These are phyloP conservation scores for Ascochyta koolunga DNA, from an alignment of 2,329 filamentous ascomycete genomes.

Conservation along the genomic window DNA sequence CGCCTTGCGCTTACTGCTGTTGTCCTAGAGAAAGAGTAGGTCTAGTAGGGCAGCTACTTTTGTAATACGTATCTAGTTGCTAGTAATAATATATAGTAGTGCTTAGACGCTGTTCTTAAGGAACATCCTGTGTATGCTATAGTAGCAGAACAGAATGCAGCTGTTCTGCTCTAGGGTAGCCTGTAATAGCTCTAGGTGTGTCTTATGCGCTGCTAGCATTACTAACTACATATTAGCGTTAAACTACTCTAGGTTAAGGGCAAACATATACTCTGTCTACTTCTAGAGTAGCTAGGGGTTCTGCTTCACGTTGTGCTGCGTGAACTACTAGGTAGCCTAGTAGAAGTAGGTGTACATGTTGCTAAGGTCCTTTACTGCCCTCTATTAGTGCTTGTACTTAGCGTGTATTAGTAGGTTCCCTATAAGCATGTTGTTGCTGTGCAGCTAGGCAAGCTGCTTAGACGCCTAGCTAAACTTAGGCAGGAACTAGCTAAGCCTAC, in stretches of 20 bases:
- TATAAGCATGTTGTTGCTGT: too few relatives aligned
- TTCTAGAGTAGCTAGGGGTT: background rate
- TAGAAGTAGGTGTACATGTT: too few relatives aligned
- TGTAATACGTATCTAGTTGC: too few relatives aligned
- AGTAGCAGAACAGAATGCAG: background rate
- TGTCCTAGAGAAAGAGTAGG: too few relatives aligned
- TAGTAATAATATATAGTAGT: too few relatives aligned
- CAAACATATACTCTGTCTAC: background rate
- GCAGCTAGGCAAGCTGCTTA: background rate
- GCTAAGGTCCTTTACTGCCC: too few relatives aligned
- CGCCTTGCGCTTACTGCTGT: too few relatives aligned
- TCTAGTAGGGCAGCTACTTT: too few relatives aligned
- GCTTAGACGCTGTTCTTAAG: background rate
- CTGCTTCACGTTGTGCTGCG: background rate
- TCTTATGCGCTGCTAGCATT: background rate
- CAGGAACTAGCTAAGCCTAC: background rate
- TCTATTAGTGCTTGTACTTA: too few relatives aligned
- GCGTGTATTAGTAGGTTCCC: too few relatives aligned
- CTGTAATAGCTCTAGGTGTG: background rate
- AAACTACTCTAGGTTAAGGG: background rate
- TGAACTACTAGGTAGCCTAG: too few relatives aligned
- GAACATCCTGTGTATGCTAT: background rate
- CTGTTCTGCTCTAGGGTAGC: background rate
- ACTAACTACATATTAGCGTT: background rate
- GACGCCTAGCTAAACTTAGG: background rate